phyloP scores from a whole-genome alignment of 2,329 filamentous ascomycete species.

The Calonectria pseudoreteaudii region DNA sequence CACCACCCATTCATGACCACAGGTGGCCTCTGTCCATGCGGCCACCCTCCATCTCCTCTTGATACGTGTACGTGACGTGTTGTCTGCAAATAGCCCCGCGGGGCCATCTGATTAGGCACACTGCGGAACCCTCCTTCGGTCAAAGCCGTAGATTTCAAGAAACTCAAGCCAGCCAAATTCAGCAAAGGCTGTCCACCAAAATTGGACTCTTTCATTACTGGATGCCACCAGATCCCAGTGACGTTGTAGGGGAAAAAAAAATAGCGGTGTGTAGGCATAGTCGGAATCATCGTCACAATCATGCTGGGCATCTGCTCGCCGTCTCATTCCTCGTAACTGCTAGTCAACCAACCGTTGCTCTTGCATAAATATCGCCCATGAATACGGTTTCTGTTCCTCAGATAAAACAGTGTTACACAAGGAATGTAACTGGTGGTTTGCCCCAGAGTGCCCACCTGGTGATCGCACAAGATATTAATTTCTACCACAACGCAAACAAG shows the following conservation, averaged over 20 bases:
- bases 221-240: background rate
- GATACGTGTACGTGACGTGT: constrained; percentile 10
- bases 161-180: background rate
- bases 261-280: constrained; percentile 14
- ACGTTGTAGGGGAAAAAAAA: background rate
- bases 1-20: constrained; percentile 36
- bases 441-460: background rate
- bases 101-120: background rate
- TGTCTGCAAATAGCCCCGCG: background rate
- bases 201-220: background rate
- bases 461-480: background rate
- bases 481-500: no score
- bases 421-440: background rate
- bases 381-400: background rate
- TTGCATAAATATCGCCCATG: background rate
- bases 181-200: background rate
- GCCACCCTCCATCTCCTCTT: constrained; percentile 33
- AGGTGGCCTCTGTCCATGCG: constrained; percentile 41
- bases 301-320: background rate
- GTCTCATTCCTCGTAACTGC: background rate
- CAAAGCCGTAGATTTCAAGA: constrained; percentile 4
- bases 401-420: background rate
- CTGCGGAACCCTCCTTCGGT: background rate
- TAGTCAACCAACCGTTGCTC: background rate
- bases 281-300: background rate